Evolutionary conservation across 2,329 filamentous ascomycete species (phyloP), one percentile per base, ranked within the genome.

Genomic region (Trichoderma hamatum): DNA sequence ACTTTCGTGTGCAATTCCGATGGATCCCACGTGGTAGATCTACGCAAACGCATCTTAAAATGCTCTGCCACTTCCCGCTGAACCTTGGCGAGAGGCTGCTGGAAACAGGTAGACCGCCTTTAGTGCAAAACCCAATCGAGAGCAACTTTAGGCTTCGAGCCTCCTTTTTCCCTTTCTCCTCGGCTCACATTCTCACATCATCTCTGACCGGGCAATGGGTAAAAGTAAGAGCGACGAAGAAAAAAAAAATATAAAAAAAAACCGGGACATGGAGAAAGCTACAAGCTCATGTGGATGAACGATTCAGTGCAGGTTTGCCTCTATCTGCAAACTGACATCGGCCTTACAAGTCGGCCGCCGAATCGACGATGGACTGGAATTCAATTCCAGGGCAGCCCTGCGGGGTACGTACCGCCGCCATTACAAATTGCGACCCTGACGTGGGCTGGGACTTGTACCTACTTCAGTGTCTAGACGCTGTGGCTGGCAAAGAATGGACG

Each of bases 21-120:
- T 61, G 51, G 58, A 58, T 69, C 52, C 67, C 67, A 69, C 67
- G 67, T 69, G 67, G 67, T 60, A 69, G 67, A 69, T 69, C 67
- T 69, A 55, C 39, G 30, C 19, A 24, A 43, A 51, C 26, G 59
- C 39, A 30, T 32, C 28, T 30, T 39, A 46, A 56, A n/a, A 19
- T 56, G 26, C 32, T 54, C 62, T 65, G 62, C 62, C 62, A 65
- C 62, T 65, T 65, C 21, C 62, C 62, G 62, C 24, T 24, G 62
- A 54, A 24, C 51, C 34, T 56, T 32, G 62, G 43, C 24, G 49
- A 28, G 21, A 26, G 24, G 51, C 24, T 16, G 26, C 21, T 56
- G 19, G 26, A 56, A 28, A n/a, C 26, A n/a, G 16, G 30, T 16
- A 26, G 54, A 10, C 54, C 26, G 26, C 26, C 54, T 34, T n/a